These are phyloP conservation scores for Zymoseptoria passerinii DNA, from an alignment of 2,329 filamentous ascomycete genomes.

Conservation along the genomic window DNA sequence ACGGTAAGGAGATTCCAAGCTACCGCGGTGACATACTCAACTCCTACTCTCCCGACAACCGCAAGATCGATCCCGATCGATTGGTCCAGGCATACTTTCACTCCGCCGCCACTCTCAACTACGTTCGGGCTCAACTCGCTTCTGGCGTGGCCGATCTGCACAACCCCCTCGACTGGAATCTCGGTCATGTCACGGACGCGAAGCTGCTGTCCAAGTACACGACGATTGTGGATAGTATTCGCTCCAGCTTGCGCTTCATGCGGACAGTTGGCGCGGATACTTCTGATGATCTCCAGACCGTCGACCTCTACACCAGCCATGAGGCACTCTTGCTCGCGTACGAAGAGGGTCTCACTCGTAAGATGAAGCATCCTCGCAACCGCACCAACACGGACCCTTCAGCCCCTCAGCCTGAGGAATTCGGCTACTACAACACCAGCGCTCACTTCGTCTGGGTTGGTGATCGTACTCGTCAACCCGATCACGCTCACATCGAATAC, in stretches of 20 bases:
- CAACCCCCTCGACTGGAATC: conserved; percentile 85
- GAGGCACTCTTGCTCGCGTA: conserved; percentile 92
- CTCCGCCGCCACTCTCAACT: conserved; percentile 90
- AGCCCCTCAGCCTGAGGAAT: conserved; percentile 25
- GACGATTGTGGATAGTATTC: conserved; percentile 74
- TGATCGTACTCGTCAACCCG: conserved; percentile 86
- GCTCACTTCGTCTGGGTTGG: conserved; percentile 98
- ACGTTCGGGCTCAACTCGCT: conserved; percentile 71
- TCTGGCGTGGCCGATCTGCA: conserved; percentile 91
- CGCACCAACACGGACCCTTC: conserved; percentile 15
- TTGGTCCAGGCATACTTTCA: conserved; percentile 92
- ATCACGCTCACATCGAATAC: conserved; percentile 92
- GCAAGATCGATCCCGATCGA: conserved; percentile 71
- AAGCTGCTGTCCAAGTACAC: conserved; percentile 79
- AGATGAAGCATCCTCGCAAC: conserved; percentile 56
- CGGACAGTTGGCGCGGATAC: conserved; percentile 84
- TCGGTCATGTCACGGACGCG: conserved; percentile 82
- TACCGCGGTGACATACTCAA: conserved; percentile 97
- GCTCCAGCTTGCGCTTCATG: conserved; percentile 80
- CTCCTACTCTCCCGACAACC: conserved; percentile 67
- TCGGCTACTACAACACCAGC: conserved; percentile 84
- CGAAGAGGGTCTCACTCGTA: conserved; percentile 76
- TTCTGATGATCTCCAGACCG: conserved; percentile 74
- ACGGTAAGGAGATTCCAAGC: conserved; percentile 74
- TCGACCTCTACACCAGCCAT: conserved; percentile 92